A percentile compares a stretch with the other conserved stretches of the same genome.
These are phyloP conservation scores for Heterobasidion annosum DNA, from an alignment of 1,284 basidiomycete species.

Conservation along the genomic window DNA sequence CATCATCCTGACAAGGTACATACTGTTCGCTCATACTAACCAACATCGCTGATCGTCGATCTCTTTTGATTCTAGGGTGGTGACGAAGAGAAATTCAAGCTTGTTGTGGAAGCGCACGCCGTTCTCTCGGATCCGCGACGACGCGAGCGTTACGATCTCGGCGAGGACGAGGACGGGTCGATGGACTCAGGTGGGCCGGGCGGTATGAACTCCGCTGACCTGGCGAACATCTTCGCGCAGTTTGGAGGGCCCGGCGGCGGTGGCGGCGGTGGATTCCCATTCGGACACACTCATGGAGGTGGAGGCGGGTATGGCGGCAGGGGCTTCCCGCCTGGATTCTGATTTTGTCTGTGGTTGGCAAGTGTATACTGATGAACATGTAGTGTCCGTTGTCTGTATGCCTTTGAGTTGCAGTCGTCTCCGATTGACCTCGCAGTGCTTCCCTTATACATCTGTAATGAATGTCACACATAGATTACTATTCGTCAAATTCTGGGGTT, in stretches of 20 bases:
- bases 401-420: background rate
- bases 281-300: conserved; percentile 8
- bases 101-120: conserved; percentile 68
- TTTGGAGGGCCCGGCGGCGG: conserved; percentile 16
- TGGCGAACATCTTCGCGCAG: conserved; percentile 57
- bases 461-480: no score
- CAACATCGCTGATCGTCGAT: background rate
- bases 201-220: conserved; percentile 35
- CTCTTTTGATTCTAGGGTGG: conserved; percentile 38
- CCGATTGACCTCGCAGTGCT: background rate
- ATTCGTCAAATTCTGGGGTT: no score
- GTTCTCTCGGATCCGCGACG: conserved; percentile 67
- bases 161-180: conserved; percentile 64
- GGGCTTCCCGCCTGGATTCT: background rate
- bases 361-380: no score
- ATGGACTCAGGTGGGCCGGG: conserved; percentile 23
- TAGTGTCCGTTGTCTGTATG: background rate
- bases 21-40: background rate
- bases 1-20: conserved; percentile 81
- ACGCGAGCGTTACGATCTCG: conserved; percentile 65
- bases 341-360: background rate
- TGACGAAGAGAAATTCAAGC: conserved; percentile 83
- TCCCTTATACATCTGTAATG: no score
- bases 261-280: conserved; percentile 16
- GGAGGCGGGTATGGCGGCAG: background rate